A percentile compares a stretch with the other conserved stretches of the same genome.
Conservation (phyloP, 139 green algal species). For the Chlorokybus atmophyticus region DNA sequence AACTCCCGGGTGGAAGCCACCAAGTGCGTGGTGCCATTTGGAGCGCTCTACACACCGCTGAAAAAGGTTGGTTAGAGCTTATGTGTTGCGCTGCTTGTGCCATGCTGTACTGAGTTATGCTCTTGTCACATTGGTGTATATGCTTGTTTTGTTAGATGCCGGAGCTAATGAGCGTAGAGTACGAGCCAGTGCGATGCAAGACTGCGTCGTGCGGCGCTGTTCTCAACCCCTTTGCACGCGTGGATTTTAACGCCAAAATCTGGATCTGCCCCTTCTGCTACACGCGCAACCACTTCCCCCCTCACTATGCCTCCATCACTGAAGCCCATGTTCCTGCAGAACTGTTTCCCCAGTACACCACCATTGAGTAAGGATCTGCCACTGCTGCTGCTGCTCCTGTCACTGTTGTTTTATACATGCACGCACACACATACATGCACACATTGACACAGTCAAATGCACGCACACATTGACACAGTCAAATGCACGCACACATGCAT, state of each 20-base stretch:
- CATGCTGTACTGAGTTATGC: too few relatives aligned
- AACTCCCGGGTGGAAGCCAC: conserved; percentile 68
- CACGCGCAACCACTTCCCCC: conserved; percentile 87
- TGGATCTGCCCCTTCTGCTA: conserved; percentile 96
- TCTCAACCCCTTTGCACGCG: conserved; percentile 81
- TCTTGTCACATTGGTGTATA: conserved; percentile 48
- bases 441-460: too few relatives aligned
- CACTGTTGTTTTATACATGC: too few relatives aligned
- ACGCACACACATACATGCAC: too few relatives aligned
- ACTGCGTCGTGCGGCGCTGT: conserved; percentile 53
- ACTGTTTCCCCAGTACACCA: conserved; percentile 88
- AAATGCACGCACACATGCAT: too few relatives aligned
- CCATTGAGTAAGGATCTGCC: conserved; percentile 86
- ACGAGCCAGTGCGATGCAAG: conserved; percentile 91
- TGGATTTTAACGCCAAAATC: conserved; percentile 80
- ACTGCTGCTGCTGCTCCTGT: background rate
- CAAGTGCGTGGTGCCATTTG: conserved; percentile 91
- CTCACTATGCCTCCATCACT: conserved; percentile 77
- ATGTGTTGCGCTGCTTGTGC: too few relatives aligned
- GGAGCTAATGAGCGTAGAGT: conserved; percentile 47
- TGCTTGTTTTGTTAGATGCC: conserved; percentile 61
- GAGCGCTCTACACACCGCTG: conserved; percentile 74
- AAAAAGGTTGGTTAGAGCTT: too few relatives aligned
- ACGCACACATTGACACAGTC: too few relatives aligned
- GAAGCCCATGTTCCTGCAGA: conserved; percentile 82